Evolutionary conservation across 371 early-diverging fungal genomes (phyloP), one percentile per base, ranked within the genome.

Genomic region (Dentiscutata heterogama): DNA sequence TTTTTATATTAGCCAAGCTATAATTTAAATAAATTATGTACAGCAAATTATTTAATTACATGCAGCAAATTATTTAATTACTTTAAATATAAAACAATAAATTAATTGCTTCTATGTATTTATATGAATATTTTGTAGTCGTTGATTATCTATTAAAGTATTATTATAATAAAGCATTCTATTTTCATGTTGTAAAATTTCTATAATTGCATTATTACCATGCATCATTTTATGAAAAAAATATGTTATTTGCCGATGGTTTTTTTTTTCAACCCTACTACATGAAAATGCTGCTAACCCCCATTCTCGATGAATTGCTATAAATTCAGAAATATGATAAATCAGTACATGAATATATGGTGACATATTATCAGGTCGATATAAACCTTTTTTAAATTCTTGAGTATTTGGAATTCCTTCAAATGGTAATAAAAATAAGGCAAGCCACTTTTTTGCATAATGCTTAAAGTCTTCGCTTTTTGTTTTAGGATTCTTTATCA

Each of bases 181-280:
- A 29, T 65, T 65, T 35, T 65, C 39, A 65, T 35, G 65, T 65
- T 65, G 35, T 65, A 65, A 65, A 65, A 65, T 65, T 35, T 65
- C 39, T 29, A 65, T 31, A 31, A 65, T 35, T 31, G 65, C 35
- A 50, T 50, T 50, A 50, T 50, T 50, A 50, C 13, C 10, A 50
- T 50, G 50, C 50, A 50, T 50, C 10, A 11, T 50, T 65, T 65
- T 65, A 29, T 39, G 16, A 29, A 65, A 65, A 65, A 65, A 65
- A 35, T 14, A 18, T 18, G 35, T 16, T 31, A 65, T 16, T 22
- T 68, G 50, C 16, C 20, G 13, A 67, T 67, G 46, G 7, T 68
- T 68, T 68, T 68, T 68, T 10, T 68, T 68, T 68, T 42, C 20
- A n/a, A 68, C 42, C 7, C 6, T 1, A 20, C n/a, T n/a, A 42